Evolutionary conservation across 148 eudicot genomes (phyloP).

Genomic region (Vaccinium macrocarpon): DNA sequence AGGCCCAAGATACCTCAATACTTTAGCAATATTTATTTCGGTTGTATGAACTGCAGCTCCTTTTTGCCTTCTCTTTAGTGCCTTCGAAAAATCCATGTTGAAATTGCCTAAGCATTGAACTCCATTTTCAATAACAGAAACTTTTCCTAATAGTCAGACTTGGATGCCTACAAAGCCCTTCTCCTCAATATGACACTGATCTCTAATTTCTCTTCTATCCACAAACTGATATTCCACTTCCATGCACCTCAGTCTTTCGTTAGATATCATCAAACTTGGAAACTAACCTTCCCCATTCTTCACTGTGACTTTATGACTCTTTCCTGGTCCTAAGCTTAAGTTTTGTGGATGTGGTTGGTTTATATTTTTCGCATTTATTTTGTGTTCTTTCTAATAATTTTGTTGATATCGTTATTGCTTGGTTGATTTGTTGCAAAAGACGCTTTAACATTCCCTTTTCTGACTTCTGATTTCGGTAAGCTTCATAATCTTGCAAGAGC

Average conservation of each 20-base stretch:
- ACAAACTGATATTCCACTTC: not conserved
- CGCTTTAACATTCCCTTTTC: not conserved
- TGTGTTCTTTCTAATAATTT: not conserved
- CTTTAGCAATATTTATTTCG: not conserved
- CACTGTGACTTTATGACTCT: not conserved
- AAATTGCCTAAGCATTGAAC: not conserved
- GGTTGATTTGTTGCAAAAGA: not conserved
- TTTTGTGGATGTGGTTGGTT: not conserved
- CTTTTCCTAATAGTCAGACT: not conserved
- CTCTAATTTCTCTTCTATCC: not conserved
- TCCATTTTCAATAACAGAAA: not conserved
- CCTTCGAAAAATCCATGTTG: not conserved
- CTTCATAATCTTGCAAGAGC: constrained; percentile 99
- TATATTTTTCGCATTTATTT: not conserved
- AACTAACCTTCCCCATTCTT: not conserved
- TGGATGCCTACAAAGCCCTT: not conserved
- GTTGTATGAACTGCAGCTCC: not conserved
- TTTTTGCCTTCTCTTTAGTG: not conserved
- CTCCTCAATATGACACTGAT: not conserved
- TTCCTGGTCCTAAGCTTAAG: not conserved
- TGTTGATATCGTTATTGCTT: not conserved
- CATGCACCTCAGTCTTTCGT: not conserved
- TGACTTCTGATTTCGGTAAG: constrained; percentile 52
- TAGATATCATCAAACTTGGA: not conserved
- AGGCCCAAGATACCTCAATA: not conserved